These are phyloP conservation scores for Umbelopsis ramanniana DNA, from an alignment of 192 early-diverging fungal genomes.

Conservation along the genomic window DNA sequence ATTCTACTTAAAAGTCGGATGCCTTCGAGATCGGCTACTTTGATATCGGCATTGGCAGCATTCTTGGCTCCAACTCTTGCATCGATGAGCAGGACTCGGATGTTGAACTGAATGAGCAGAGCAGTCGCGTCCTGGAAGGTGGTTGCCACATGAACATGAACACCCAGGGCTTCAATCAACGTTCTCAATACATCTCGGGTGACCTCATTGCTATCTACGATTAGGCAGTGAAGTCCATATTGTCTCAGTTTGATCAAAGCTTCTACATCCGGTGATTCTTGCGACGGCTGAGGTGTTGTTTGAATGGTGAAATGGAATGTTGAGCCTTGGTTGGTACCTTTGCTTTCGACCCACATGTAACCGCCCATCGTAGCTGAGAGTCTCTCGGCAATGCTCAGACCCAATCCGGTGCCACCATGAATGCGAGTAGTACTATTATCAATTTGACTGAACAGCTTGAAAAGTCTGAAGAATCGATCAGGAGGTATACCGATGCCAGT, in stretches of 20 bases:
- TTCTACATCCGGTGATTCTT: not conserved
- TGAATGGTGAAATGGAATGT: constrained; percentile 20
- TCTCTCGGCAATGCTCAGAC: constrained; percentile 63
- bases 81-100: constrained; percentile 26
- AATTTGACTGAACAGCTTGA: constrained; percentile 67
- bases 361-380: constrained; percentile 68
- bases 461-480: constrained; percentile 53
- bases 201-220: constrained; percentile 54
- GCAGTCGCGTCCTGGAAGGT: constrained; percentile 48
- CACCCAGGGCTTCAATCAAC: constrained; percentile 41
- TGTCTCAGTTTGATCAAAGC: not conserved
- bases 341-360: constrained; percentile 44
- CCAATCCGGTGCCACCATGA: constrained; percentile 67
- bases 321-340: not conserved
- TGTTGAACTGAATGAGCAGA: not conserved
- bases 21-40: not conserved
- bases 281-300: not conserved
- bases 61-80: not conserved
- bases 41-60: not conserved
- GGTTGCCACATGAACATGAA: constrained; percentile 38
- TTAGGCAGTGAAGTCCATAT: not conserved
- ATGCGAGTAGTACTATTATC: constrained; percentile 59
- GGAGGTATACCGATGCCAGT: constrained; percentile 51
- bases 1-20: not conserved
- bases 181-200: constrained; percentile 45